Evolutionary conservation across 2,329 filamentous ascomycete genomes (phyloP), one percentile per base, ranked within the genome.

Genomic region (Claviceps arundinis): DNA sequence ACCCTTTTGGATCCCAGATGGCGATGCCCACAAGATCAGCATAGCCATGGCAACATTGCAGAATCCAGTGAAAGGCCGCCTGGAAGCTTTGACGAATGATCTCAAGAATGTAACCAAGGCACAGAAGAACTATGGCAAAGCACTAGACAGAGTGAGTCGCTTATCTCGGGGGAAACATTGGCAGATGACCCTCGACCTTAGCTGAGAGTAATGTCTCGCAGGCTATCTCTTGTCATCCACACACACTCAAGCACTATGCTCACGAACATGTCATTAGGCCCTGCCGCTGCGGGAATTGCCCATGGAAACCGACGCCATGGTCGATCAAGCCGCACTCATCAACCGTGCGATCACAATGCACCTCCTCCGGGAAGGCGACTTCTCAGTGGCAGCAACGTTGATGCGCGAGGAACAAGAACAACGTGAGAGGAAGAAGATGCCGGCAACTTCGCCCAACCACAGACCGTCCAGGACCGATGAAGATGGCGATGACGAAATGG

Each of bases 331-430:
- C 4, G 74, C 77, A 16, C 75, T 96, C 13, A 88, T 97, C 64
- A 94, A 96, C 69, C 82, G 90, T 52, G 91, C 93, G 6, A 94
- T 98, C 60, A 87, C 87, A 9, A 96, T 97, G 89, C 93, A 98
- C 64, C 78, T 98, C 22, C 77, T 98, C 41, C 87, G 93, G 42
- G 91, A 97, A 70, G 93, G 93, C 48, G 87, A 95, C 64, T 98
- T 98, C 67, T 77, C 76, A 22, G 90, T 95, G 2, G 91, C 91
- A 13, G 82, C 84, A 16, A 89, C 84, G 1, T 96, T 98, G 60
- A 80, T 95, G 48, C 72, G 77, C 14, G 93, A 97, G 72, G 80
- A 73, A 16, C 68, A 72, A 54, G 66, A 72, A 44, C 64, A 69
- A n/a, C 62, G 54, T 19, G 55, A 56, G 42, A 51, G 53, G 38